These are phyloP conservation scores for Noccaea bulbosa DNA, from an alignment of 345 rosid species.

Conservation along the genomic window DNA sequence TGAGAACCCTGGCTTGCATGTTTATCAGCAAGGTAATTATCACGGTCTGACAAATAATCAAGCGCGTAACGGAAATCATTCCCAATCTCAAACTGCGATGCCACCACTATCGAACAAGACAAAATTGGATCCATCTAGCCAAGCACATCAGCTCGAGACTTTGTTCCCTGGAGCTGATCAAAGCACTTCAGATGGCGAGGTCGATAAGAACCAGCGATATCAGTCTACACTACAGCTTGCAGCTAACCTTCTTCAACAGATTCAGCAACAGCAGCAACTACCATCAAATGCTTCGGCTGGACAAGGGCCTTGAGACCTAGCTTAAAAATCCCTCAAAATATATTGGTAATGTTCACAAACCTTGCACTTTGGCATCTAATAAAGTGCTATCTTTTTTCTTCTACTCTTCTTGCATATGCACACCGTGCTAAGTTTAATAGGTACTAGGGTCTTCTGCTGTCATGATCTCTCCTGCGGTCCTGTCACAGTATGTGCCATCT, in stretches of 20 bases:
- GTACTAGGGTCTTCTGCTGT: slow-evolving; percentile 10
- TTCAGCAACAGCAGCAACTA: slow-evolving; percentile 68
- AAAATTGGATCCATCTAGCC: slow-evolving; percentile 52
- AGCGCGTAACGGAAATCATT: slow-evolving; percentile 51
- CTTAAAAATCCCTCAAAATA: slow-evolving; percentile 28
- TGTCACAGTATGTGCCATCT: too few species aligned
- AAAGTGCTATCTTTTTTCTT: neutral
- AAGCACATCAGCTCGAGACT: slow-evolving; percentile 61
- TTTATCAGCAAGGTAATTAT: slow-evolving; percentile 52
- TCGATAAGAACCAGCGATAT: slow-evolving; percentile 84
- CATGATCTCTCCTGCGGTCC: slow-evolving; percentile 24
- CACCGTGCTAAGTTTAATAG: neutral
- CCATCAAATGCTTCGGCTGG: slow-evolving; percentile 50
- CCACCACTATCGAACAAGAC: slow-evolving; percentile 49
- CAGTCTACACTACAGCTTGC: slow-evolving; percentile 95
- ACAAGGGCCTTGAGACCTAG: slow-evolving; percentile 49
- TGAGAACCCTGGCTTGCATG: slow-evolving; percentile 49
- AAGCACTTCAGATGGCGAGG: slow-evolving; percentile 60
- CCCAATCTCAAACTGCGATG: slow-evolving; percentile 55
- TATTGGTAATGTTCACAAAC: slow-evolving; percentile 48
- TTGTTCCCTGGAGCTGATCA: slow-evolving; percentile 55
- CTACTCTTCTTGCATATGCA: slow-evolving; percentile 8
- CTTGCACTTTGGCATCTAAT: slow-evolving; percentile 10
- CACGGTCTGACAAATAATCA: slow-evolving; percentile 51
- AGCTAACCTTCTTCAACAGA: slow-evolving; percentile 85